phyloP scores from a whole-genome alignment of 192 early-diverging fungal genomes.

The Radiomyces spectabilis region DNA sequence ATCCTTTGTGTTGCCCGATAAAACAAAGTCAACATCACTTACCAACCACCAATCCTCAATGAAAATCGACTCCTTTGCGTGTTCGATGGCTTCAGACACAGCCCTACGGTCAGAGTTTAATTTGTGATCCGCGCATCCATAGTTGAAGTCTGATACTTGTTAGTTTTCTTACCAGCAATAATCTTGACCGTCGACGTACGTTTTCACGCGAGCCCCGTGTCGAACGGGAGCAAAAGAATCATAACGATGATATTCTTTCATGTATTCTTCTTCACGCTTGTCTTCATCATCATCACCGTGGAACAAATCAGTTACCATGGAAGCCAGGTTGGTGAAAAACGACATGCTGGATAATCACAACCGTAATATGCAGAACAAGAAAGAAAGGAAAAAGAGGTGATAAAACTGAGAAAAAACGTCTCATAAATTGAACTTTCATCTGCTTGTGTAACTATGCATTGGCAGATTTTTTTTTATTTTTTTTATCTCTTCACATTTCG shows the following conservation, averaged over 20 bases:
- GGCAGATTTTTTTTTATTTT: no score
- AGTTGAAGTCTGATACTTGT: no score
- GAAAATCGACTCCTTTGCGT: slow-evolving; percentile 59
- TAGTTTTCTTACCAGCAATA: slow-evolving; percentile 56
- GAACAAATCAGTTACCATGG: slow-evolving; percentile 17
- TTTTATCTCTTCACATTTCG: no score
- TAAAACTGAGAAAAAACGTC: not conserved
- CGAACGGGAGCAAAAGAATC: slow-evolving; percentile 73
- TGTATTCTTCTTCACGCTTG: slow-evolving; percentile 27
- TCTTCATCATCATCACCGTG: slow-evolving; percentile 33
- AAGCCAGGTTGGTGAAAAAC: slow-evolving; percentile 3
- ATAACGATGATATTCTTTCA: slow-evolving; percentile 44
- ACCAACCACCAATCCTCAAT: slow-evolving; percentile 86
- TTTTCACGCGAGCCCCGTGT: slow-evolving; percentile 50
- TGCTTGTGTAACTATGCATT: not conserved
- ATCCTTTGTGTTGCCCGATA: no score
- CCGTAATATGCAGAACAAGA: not conserved
- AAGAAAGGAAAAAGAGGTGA: slow-evolving; percentile 2
- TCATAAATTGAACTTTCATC: not conserved
- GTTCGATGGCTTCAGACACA: slow-evolving; percentile 61
- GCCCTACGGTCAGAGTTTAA: no score
- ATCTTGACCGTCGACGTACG: slow-evolving; percentile 73
- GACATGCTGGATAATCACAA: not conserved
- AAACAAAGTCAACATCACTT: not conserved
- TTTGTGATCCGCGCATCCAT: no score